Evolutionary conservation across 495 filamentous ascomycete species (phyloP), one percentile per base, ranked within the genome.

Genomic region (Ramalina peruviana): DNA sequence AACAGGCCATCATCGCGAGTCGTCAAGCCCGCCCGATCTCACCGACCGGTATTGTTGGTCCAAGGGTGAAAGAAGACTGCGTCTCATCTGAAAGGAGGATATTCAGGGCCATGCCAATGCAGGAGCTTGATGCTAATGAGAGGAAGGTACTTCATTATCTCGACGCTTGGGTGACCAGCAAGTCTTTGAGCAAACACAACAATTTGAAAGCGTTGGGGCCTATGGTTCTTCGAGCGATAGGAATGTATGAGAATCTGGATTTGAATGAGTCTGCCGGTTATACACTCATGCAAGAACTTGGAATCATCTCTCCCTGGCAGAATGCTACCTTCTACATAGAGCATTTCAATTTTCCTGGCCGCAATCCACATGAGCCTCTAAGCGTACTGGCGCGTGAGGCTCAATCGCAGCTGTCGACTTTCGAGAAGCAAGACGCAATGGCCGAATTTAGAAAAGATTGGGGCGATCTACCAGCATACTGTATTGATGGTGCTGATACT

Each of bases 251-350:
- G 25, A 73, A 74, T 12, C 62, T 86, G n/a, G 65, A 67, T 11
- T 61, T 86, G n/a, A 69, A 74, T 46, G 52, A 62, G 13, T 58
- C 66, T 4, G 78, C 75, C 4, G 84, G 73, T 6, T 81, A 75
- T 59, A 70, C 82, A 9, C 85, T 94, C 50, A 63, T 96, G 30
- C 84, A 94, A 55, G 92, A 98, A 64, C 69, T 96, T 21, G 92
- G 90, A 4, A 81, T 82, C 25, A 72, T 93, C 47, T 60, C 77
- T 3, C 85, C 87, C 0, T 94, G 87, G 83, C 85, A 93, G 54
- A 82, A 90, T 57, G 65, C 73, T 16, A 64, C 73, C n/a, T 64
- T 80, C 0, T 79, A 84, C 54, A 70, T 75, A 38, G 67, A 81
- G 33, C 20, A 40, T 10, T 65, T 94, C 16, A 70, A 78, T 13